Conservation (phyloP, 495 filamentous ascomycete genomes). For the Annulohypoxylon moriforme region DNA sequence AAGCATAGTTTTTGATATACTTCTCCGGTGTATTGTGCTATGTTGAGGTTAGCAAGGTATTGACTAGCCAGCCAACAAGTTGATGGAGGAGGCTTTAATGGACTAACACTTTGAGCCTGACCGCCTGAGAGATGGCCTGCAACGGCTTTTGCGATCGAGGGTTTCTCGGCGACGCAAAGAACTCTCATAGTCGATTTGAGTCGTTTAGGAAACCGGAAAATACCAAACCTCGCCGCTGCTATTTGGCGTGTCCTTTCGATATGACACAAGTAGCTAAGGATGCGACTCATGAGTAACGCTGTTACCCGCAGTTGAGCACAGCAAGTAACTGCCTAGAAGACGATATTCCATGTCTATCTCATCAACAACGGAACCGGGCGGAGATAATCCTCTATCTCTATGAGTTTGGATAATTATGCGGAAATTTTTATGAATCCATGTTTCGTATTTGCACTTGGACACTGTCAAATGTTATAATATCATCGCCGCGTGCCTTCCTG, state of each 20-base stretch:
- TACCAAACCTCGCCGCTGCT: neutral
- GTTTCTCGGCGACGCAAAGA: slow-evolving; percentile 96
- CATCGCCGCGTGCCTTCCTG: slow-evolving; percentile 26
- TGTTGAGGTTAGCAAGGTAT: slow-evolving; percentile 19
- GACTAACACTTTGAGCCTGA: slow-evolving; percentile 73
- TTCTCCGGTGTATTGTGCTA: slow-evolving; percentile 68
- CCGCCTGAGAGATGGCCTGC: slow-evolving; percentile 87
- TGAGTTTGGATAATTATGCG: neutral
- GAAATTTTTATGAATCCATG: neutral
- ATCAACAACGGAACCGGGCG: neutral
- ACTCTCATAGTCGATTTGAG: slow-evolving; percentile 63
- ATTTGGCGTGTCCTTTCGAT: slow-evolving; percentile 17
- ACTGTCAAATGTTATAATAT: slow-evolving; percentile 6
- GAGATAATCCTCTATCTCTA: neutral
- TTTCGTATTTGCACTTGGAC: neutral
- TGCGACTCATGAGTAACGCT: slow-evolving; percentile 25
- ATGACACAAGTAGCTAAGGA: slow-evolving; percentile 21
- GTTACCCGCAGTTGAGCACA: slow-evolving; percentile 5
- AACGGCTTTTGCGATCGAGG: slow-evolving; percentile 94
- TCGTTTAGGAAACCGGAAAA: slow-evolving; percentile 13
- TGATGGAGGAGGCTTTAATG: neutral
- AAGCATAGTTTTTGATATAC: slow-evolving; percentile 94
- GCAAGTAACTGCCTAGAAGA: slow-evolving; percentile 1
- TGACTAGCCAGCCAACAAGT: neutral
- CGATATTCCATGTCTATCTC: slow-evolving; percentile 23